Evolutionary conservation across 345 rosid species (phyloP).

Genomic region (Gossypium mustelinum): DNA sequence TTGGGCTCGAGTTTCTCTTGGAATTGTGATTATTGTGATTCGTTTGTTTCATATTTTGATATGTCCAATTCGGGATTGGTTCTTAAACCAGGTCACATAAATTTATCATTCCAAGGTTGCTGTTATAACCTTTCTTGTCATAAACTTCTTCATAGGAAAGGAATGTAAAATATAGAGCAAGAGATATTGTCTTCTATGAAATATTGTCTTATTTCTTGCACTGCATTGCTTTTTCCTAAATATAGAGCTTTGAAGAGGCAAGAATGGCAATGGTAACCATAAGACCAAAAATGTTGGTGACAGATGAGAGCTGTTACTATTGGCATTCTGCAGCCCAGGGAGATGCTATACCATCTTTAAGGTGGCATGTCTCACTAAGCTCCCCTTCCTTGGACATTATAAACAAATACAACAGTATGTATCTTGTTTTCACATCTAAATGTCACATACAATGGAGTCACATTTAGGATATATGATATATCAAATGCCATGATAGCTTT

Average conservation of each 20-base stretch:
- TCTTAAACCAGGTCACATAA: neutral
- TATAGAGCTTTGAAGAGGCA: constrained; percentile 71
- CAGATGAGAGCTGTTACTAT: constrained; percentile 51
- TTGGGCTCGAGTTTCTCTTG: neutral
- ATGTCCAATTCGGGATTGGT: neutral
- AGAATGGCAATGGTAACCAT: constrained; percentile 47
- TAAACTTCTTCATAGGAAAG: neutral
- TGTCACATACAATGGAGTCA: neutral
- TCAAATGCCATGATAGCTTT: neutral
- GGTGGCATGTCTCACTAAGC: constrained; percentile 58
- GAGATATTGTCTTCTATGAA: neutral
- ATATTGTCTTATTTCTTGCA: neutral
- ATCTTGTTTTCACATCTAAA: neutral
- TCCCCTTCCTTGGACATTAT: constrained; percentile 25
- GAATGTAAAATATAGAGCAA: neutral
- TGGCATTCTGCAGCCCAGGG: constrained; percentile 40
- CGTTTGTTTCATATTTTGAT: neutral
- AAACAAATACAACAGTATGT: constrained; percentile 34
- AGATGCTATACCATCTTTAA: constrained; percentile 45
- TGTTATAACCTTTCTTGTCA: neutral
- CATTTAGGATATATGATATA: neutral
- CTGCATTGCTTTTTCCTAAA: neutral
- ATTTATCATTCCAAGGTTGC: neutral
- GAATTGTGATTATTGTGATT: neutral
- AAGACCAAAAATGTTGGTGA: constrained; percentile 58